phyloP scores from a whole-genome alignment of 2,329 filamentous ascomycete species.

The Xylariaceae sp. region DNA sequence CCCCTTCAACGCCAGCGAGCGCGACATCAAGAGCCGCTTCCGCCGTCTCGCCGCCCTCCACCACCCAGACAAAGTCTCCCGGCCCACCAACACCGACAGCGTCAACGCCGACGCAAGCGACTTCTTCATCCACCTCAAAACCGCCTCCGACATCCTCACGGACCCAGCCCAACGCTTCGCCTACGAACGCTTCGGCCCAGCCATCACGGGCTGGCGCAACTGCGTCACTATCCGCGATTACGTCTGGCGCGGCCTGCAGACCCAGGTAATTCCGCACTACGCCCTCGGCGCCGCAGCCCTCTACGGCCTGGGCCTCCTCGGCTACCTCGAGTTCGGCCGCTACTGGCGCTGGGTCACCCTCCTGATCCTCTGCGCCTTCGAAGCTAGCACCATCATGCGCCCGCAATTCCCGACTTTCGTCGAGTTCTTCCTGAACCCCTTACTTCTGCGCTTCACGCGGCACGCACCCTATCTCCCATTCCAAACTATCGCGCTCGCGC shows the following conservation, averaged over 20 bases:
- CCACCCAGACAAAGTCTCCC: conserved; percentile 78
- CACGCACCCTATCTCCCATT: conserved; percentile 73
- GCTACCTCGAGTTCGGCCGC: conserved; percentile 62
- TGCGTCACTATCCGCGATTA: conserved; percentile 69
- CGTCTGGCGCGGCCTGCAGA: conserved; percentile 57
- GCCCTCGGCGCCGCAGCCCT: conserved; percentile 51
- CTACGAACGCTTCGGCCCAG: conserved; percentile 83
- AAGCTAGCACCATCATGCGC: conserved; percentile 52
- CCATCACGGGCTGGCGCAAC: conserved; percentile 59
- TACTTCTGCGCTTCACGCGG: conserved; percentile 35
- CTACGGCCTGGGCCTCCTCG: conserved; percentile 57
- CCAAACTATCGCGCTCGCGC: conserved; percentile 69
- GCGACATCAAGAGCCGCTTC: conserved; percentile 77
- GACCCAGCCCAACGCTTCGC: conserved; percentile 74
- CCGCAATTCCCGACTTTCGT: conserved; percentile 46
- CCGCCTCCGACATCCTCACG: conserved; percentile 75
- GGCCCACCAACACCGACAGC: conserved; percentile 33
- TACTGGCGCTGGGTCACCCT: conserved; percentile 62
- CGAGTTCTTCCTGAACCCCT: conserved; percentile 40
- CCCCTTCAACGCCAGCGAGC: conserved; percentile 61
- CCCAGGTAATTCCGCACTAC: conserved; percentile 56
- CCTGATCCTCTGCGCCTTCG: conserved; percentile 48
- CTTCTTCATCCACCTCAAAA: conserved; percentile 76
- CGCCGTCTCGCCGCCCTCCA: conserved; percentile 64
- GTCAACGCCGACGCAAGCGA: conserved; percentile 22